Evolutionary conservation across 495 filamentous ascomycete species (phyloP).

Genomic region (Trichoderma asperelloides): DNA sequence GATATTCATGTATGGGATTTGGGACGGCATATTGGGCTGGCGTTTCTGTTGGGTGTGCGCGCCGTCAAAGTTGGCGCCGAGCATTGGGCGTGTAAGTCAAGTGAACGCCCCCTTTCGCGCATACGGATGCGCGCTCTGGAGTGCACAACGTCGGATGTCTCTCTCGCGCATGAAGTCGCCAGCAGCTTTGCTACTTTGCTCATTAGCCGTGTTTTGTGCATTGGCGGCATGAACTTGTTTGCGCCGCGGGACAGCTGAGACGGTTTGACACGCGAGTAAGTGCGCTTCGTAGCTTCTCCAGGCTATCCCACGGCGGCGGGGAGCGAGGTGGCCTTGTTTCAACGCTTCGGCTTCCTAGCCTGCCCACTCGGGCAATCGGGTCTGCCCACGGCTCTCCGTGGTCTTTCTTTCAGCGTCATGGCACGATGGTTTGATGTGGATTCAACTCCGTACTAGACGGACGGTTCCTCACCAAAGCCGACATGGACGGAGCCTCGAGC

Average conservation of each 20-base stretch:
- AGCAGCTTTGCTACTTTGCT: background rate
- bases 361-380: slow-evolving; percentile 6
- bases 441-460: background rate
- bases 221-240: background rate
- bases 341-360: background rate
- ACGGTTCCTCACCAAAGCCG: background rate
- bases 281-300: background rate
- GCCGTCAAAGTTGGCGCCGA: background rate
- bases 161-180: background rate
- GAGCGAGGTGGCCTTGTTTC: background rate
- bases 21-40: too few relatives aligned
- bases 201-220: background rate
- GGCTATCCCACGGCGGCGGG: background rate
- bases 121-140: background rate
- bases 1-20: background rate
- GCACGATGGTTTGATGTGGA: background rate
- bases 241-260: background rate
- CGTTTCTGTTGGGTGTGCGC: background rate
- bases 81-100: background rate
- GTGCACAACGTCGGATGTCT: background rate
- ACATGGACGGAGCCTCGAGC: background rate
- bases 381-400: slow-evolving; percentile 1
- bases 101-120: background rate
- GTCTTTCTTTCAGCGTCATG: background rate
- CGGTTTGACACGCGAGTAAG: background rate